Conservation (phyloP, 495 filamentous ascomycete genomes). For the Xanthoparmelia taractica region DNA sequence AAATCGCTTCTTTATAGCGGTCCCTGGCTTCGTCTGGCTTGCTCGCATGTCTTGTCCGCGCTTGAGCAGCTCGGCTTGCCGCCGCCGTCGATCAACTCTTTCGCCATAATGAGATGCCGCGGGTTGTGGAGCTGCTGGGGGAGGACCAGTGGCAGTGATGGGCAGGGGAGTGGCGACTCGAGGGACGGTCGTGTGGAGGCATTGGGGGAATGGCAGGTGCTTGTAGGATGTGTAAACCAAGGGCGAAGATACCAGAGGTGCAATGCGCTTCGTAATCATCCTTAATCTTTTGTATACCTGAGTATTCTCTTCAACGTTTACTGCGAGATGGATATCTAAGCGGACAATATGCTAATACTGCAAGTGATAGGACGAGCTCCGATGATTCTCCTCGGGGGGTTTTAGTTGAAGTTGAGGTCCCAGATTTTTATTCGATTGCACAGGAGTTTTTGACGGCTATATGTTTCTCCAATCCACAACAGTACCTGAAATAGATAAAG, state of each 20-base stretch:
- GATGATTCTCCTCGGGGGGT: too few species aligned
- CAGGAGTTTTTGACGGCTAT: too few species aligned
- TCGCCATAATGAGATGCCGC: slow-evolving; percentile 44
- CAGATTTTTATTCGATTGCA: neutral
- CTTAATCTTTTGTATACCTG: neutral
- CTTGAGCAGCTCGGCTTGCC: slow-evolving; percentile 47
- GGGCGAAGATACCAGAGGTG: neutral
- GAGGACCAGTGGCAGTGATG: slow-evolving; percentile 74
- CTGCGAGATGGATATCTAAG: neutral
- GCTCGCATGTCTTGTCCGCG: slow-evolving; percentile 39
- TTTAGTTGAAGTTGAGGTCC: too few species aligned
- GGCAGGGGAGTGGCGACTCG: slow-evolving; percentile 53
- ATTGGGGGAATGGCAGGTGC: slow-evolving; percentile 17
- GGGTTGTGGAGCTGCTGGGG: slow-evolving; percentile 65
- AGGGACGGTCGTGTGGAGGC: slow-evolving; percentile 48
- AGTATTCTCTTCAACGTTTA: neutral
- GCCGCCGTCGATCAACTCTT: slow-evolving; percentile 45
- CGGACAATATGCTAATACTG: too few species aligned
- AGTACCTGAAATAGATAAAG: too few species aligned
- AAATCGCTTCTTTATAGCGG: slow-evolving; percentile 59
- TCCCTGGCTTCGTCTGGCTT: slow-evolving; percentile 33
- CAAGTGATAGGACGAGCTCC: too few species aligned
- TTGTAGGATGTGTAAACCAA: slow-evolving; percentile 11
- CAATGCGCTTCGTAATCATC: slow-evolving; percentile 12
- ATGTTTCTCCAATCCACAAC: too few species aligned